These are phyloP conservation scores for Actinomucor elegans DNA, from an alignment of 371 early-diverging fungal genomes.

Conservation along the genomic window DNA sequence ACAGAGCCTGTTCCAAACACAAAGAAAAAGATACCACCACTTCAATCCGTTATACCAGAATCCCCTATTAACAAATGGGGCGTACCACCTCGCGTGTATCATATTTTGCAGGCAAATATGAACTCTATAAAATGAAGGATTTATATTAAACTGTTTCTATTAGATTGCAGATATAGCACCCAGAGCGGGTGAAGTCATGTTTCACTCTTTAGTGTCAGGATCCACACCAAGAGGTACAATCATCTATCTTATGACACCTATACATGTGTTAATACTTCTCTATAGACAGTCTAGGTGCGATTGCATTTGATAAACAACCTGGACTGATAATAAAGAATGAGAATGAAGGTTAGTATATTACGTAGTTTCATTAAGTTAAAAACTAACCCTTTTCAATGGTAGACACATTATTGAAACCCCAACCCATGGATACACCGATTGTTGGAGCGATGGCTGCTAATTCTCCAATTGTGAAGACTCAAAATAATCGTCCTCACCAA, in stretches of 20 bases:
- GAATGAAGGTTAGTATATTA: conserved; percentile 4
- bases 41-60: conserved; percentile 21
- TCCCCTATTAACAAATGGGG: conserved; percentile 43
- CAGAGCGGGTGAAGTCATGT: conserved; percentile 18
- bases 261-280: not conserved
- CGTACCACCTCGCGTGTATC: conserved; percentile 28
- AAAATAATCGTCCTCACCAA: conserved; percentile 10
- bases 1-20: conserved; percentile 14
- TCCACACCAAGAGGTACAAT: conserved; percentile 18
- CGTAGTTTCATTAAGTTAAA: not conserved
- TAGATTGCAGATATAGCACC: conserved; percentile 23
- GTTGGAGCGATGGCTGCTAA: conserved; percentile 1
- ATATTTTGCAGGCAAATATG: conserved; percentile 27
- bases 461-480: conserved; percentile 31
- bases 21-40: conserved; percentile 25
- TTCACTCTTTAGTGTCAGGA: conserved; percentile 23
- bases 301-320: conserved; percentile 22
- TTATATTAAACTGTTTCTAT: not conserved
- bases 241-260: too few species aligned
- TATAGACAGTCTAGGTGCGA: conserved; percentile 26
- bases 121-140: not conserved
- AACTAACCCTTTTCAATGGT: not conserved
- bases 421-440: conserved; percentile 2
- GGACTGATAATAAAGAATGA: conserved; percentile 13
- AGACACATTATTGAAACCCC: conserved; percentile 4